These are phyloP conservation scores for Kwoniella pini DNA, from an alignment of 768 basidiomycete genomes.

Conservation along the genomic window DNA sequence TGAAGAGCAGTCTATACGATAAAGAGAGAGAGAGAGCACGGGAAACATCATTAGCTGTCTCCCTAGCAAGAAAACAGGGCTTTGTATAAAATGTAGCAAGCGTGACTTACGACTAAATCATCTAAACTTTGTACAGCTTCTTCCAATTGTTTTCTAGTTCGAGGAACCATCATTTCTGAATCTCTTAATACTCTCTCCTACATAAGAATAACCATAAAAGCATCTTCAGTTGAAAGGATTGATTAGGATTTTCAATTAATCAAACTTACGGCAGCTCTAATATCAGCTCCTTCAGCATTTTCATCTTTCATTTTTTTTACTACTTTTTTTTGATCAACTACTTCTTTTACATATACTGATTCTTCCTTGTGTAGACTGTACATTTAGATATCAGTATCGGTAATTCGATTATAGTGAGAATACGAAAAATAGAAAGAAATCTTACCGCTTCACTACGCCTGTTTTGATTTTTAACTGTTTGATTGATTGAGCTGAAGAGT, in stretches of 20 bases:
- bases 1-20: slow-evolving; percentile 23
- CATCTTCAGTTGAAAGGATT: not conserved
- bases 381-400: not conserved
- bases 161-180: slow-evolving; percentile 45
- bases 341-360: slow-evolving; percentile 34
- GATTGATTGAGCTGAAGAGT: slow-evolving; percentile 33
- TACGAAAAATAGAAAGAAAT: too few species aligned
- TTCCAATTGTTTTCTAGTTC: slow-evolving; percentile 36
- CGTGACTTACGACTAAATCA: slow-evolving; percentile 43
- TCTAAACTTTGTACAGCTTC: slow-evolving; percentile 35
- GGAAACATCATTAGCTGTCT: too few species aligned
- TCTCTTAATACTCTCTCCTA: slow-evolving; percentile 47
- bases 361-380: slow-evolving; percentile 44
- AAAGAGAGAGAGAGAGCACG: too few species aligned
- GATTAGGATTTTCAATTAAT: not conserved
- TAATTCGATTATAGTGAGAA: not conserved
- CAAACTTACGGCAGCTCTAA: slow-evolving; percentile 46
- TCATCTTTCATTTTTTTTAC: slow-evolving; percentile 36
- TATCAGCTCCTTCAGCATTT: slow-evolving; percentile 46
- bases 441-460: slow-evolving; percentile 46
- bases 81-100: too few species aligned
- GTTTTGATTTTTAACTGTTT: slow-evolving; percentile 48
- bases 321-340: slow-evolving; percentile 24
- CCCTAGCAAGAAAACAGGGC: too few species aligned
- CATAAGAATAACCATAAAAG: not conserved